Evolutionary conservation across 768 basidiomycete species (phyloP).

Genomic region (Amanita rimosa): DNA sequence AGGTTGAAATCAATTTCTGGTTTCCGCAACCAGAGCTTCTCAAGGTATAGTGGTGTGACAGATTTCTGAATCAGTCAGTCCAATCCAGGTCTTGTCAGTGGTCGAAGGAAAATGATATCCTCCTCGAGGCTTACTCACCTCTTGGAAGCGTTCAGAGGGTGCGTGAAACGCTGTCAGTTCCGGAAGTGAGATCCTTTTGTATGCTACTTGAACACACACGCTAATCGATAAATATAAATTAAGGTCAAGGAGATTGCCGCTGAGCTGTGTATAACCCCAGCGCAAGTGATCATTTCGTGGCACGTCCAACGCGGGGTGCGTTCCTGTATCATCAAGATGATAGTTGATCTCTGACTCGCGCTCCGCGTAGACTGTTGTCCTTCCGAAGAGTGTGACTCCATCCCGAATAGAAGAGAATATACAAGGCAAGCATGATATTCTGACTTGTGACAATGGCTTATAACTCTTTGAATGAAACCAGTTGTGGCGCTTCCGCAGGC

Average conservation of each 20-base stretch:
- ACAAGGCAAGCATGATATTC: conserved; percentile 31
- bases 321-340: conserved; percentile 3
- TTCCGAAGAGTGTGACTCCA: conserved; percentile 71
- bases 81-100: conserved; percentile 27
- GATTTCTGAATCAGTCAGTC: neutral
- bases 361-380: conserved; percentile 43
- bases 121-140: conserved; percentile 72
- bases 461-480: conserved; percentile 20
- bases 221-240: too few species aligned
- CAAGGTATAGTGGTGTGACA: conserved; percentile 25
- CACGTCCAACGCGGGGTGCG: conserved; percentile 64
- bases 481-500: conserved; percentile 26
- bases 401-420: conserved; percentile 62
- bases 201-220: neutral
- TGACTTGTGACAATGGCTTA: conserved; percentile 3
- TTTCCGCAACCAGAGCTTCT: conserved; percentile 71
- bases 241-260: conserved; percentile 47
- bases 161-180: conserved; percentile 42
- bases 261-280: conserved; percentile 59
- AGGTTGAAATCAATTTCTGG: conserved; percentile 71
- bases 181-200: conserved; percentile 26
- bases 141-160: conserved; percentile 55
- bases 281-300: conserved; percentile 69
- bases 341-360: neutral
- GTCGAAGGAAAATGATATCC: conserved; percentile 51